Evolutionary conservation across 2,329 filamentous ascomycete genomes (phyloP), one percentile per base, ranked within the genome.

Genomic region (Ceratocystis smalleyi): DNA sequence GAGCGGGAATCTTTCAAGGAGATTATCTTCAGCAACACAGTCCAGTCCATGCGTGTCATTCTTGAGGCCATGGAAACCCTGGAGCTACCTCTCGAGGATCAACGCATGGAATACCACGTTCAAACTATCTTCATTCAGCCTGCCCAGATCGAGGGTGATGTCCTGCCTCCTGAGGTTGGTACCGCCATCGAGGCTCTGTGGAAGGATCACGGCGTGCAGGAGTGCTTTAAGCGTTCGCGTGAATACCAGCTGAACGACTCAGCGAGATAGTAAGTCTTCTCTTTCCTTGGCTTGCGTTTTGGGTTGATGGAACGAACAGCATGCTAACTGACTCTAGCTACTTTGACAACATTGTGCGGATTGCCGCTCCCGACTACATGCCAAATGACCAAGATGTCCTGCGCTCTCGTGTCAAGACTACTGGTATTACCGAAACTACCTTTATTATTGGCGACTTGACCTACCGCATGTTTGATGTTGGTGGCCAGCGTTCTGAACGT

Each of bases 71-170:
- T 86, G 83, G 83, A 85, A 74, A 83, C 83, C 19, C 77, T 86
- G 45, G 83, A 85, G 75, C 81, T 96, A 24, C 91, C 91, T 27
- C 83, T 96, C 63, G 89, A 94, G 74, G 91, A 96, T 74, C 88
- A 89, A 74, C 86, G 89, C 72, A 90, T 92, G 80, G 91, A 96
- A 77, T 96, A 96, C 77, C 91, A 96, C 74, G 91, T 96, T 65
- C 91, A 96, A 79, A 96, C 91, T 72, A 95, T 96, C 75, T 96
- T 96, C 81, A 96, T 96, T 89, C 91, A 96, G 75, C 91, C 91
- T 61, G 88, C 90, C 68, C 91, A 96, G 79, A 96, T 96, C 69
- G 91, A 96, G 77, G 91, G 91, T 68, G 91, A 96, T 72, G 89
- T 90, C 70, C 81, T 96, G 45, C 91, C 91, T n/a, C 88, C 90